Evolutionary conservation across 768 basidiomycete genomes (phyloP), one percentile per base, ranked within the genome.

Genomic region (Fomitopsis pulvina): DNA sequence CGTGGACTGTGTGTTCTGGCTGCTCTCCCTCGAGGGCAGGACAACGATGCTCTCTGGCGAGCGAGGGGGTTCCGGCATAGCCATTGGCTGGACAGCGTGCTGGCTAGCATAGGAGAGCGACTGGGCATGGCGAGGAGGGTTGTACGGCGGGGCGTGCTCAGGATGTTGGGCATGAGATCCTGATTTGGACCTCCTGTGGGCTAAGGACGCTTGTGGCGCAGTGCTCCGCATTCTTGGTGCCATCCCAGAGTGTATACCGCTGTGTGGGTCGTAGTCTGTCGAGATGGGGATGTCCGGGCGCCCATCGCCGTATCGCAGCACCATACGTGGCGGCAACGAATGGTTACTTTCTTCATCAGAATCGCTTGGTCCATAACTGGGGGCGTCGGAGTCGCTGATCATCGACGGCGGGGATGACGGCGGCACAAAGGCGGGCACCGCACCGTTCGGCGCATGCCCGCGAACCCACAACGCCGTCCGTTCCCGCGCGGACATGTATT

Each of bases 391-490:
- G 49, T 68, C 66, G 54, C 52, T 59, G 45, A 62, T 48, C 18
- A 57, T 48, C 30, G 58, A 59, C 21, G 58, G 58, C 9, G 58
- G 58, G 22, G 50, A 50, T 12, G 58, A 59, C 27, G 58, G 55
- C 18, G 55, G 45, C 22, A 53, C 43, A 25, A 52, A 56, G 41
- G 32, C 37, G 29, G 47, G 21, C 14, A 38, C 48, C 11, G 27
- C 25, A 45, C 38, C 45, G 34, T 39, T 8, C 14, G 21, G 68
- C 30, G 59, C 62, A 66, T 63, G 75, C 55, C 63, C 73, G 62
- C 67, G 66, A 14, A 89, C 77, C 86, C 86, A 89, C 61, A 74
- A 60, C 24, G 76, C 74, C 4, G 83, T 86, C 43, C 86, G 76
- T 24, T 83, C 75, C 42, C 75, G 77, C 53, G 84, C 69, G 48